Evolutionary conservation across 75 land plant species (phyloP).

Genomic region (Adiantum capillusveneris): DNA sequence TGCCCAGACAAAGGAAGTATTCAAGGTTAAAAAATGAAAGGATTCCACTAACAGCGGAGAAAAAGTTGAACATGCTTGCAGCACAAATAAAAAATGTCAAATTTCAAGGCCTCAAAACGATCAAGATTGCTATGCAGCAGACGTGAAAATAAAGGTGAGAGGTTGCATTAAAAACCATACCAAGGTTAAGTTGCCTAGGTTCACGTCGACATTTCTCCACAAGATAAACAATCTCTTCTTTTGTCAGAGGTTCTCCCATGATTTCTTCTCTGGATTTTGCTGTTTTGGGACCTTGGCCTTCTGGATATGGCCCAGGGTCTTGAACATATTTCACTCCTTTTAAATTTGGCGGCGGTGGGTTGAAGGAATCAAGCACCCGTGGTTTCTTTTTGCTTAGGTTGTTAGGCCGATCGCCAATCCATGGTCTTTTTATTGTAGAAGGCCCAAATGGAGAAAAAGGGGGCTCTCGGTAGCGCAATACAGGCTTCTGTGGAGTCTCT

Average conservation of each 20-base stretch:
- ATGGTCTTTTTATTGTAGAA: conserved; percentile 65
- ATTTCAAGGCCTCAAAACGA: too few relatives aligned
- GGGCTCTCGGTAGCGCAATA: conserved; percentile 55
- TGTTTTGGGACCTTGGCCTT: conserved; percentile 52
- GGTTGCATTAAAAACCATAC: too few relatives aligned
- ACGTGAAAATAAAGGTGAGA: too few relatives aligned
- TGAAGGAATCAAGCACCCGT: conserved; percentile 71
- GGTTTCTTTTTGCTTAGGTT: conserved; percentile 68
- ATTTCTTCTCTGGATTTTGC: conserved; percentile 73
- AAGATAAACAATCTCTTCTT: conserved; percentile 51
- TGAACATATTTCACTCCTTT: conserved; percentile 92
- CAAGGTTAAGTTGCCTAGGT: conserved; percentile 72
- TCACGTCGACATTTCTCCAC: conserved; percentile 33
- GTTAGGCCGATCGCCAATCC: conserved; percentile 80
- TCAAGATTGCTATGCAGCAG: too few relatives aligned
- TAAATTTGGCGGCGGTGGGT: conserved; percentile 54
- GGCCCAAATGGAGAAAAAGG: conserved; percentile 83
- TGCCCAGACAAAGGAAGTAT: too few relatives aligned
- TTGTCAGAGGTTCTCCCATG: conserved; percentile 74
- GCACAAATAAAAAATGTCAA: too few relatives aligned
- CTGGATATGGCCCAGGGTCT: conserved; percentile 70
- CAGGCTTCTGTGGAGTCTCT: conserved; percentile 74
- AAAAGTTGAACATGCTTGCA: too few relatives aligned
- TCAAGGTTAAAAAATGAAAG: too few relatives aligned
- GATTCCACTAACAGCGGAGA: too few relatives aligned